These are phyloP conservation scores for Aspergillus flavus DNA, from an alignment of 2,329 filamentous ascomycete species.

Conservation along the genomic window DNA sequence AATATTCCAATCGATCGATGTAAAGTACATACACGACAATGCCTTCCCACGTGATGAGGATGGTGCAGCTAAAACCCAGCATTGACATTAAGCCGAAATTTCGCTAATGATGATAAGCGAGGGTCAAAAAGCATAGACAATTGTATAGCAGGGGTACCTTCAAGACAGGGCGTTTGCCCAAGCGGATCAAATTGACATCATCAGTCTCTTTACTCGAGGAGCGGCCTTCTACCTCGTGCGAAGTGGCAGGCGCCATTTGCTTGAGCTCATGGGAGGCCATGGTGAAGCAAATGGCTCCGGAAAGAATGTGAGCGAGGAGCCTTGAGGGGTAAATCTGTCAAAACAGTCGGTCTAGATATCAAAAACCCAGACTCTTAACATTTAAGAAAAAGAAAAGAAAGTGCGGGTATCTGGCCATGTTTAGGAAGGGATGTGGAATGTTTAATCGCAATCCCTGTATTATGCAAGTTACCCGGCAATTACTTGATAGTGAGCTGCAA, in stretches of 20 bases:
- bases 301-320: neutral
- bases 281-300: neutral
- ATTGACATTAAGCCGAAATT: conserved; percentile 46
- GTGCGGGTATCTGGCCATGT: neutral
- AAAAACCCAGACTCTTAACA: neutral
- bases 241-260: conserved; percentile 12
- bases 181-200: conserved; percentile 50
- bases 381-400: neutral
- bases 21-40: conserved; percentile 36
- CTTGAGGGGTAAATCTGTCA: neutral
- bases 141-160: conserved; percentile 29
- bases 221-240: conserved; percentile 17
- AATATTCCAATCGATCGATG: neutral
- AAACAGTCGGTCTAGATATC: neutral
- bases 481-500: neutral
- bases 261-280: conserved; percentile 15
- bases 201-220: conserved; percentile 33
- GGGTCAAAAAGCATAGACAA: neutral
- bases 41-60: conserved; percentile 46
- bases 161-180: conserved; percentile 56
- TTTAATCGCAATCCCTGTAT: neutral
- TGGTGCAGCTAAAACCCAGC: conserved; percentile 43
- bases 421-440: neutral
- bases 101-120: conserved; percentile 28
- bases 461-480: neutral